Evolutionary conservation across 1,284 basidiomycete genomes (phyloP), one percentile per base, ranked within the genome.

Genomic region (Trichosporon sp.): DNA sequence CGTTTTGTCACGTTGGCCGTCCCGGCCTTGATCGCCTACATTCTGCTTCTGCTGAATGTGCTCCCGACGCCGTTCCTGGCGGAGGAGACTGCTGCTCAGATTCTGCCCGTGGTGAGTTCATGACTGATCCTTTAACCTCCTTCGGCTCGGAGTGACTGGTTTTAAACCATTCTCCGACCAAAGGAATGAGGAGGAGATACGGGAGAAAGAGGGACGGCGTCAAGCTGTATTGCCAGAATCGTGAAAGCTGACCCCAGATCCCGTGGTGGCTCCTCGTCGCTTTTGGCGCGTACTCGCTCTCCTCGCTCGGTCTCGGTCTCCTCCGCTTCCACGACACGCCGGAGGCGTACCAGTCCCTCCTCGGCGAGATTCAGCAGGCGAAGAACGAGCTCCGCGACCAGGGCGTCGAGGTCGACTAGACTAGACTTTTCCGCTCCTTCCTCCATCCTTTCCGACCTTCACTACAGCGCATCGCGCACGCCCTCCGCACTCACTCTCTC

Each of bases 231-330:
- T 8, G 5, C 26, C 19, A n/a, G 11, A 11, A 40, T 11, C 12
- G 14, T 26, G 16, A 10, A 26, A 19, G 66, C 70, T 68, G 1
- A 70, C 61, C 5, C 11, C 40, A 91, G 91, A 80, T 92, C 63
- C 90, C 91, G 1, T 92, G 90, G 89, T 92, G 90, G 90, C 78
- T 91, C 21, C 86, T 92, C 26, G 90, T 92, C 1, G 84, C 89
- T 1, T 91, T 91, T 73, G 91, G 91, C 8, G 88, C 91, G 1
- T 92, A 91, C 78, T 91, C 90, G 4, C 87, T 92, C 19, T 88
- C 87, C 80, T 90, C 89, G 1, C 86, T 92, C 40, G 91, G 91
- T 10, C 88, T 88, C 86, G 91, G 91, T 1, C 78, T 92, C 56
- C 86, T 89, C 70, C 89, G 89, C 6, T 90, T 92, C 78, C 85